Evolutionary conservation across 2,329 filamentous ascomycete species (phyloP).

Genomic region (Sporothrix brasiliensis): DNA sequence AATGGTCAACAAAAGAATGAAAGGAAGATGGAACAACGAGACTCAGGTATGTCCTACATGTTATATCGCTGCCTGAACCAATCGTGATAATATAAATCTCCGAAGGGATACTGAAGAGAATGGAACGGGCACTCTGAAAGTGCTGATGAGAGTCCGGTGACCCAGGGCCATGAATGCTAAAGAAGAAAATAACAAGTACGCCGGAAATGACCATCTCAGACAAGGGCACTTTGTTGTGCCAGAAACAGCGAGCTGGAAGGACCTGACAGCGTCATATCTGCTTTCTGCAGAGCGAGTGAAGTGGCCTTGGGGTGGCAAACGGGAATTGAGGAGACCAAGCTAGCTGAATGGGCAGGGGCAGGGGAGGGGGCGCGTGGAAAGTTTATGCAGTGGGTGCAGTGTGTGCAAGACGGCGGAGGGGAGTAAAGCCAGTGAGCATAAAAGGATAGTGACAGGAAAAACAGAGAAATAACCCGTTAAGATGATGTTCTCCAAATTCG

Average conservation of each 20-base stretch:
- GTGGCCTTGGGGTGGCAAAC: background rate
- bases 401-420: background rate
- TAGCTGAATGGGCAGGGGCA: background rate
- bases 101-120: slow-evolving; percentile 2
- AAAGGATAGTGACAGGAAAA: too few relatives aligned
- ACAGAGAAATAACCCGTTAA: too few relatives aligned
- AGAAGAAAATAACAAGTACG: background rate
- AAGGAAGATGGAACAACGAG: background rate
- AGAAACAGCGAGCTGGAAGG: background rate
- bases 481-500: background rate
- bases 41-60: background rate
- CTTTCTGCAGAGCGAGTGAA: background rate
- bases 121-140: background rate
- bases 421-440: background rate
- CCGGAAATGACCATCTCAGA: background rate
- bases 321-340: background rate
- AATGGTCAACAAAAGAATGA: background rate
- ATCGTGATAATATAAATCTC: slow-evolving; percentile 7
- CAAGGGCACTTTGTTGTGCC: background rate
- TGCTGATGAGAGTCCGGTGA: background rate
- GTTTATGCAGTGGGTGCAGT: background rate
- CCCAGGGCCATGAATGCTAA: background rate
- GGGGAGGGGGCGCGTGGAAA: background rate
- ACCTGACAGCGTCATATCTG: background rate
- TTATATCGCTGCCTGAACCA: too few relatives aligned